These are phyloP conservation scores for Camelina sativa DNA, from an alignment of 345 rosid species.

Conservation along the genomic window DNA sequence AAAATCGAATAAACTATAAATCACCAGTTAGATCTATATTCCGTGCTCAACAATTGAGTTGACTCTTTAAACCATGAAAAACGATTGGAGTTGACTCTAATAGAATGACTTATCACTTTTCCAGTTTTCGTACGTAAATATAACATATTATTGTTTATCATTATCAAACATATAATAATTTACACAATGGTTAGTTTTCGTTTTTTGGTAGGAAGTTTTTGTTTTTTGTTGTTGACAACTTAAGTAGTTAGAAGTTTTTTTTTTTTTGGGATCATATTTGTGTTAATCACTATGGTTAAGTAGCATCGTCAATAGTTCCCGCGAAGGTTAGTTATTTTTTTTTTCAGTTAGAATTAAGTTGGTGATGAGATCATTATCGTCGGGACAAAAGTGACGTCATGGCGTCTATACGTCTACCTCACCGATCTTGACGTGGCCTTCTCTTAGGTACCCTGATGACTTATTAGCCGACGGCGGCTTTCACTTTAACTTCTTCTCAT, in stretches of 20 bases:
- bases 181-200: background rate
- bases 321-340: background rate
- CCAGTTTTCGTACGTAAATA: background rate
- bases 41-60: background rate
- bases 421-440: slow-evolving; percentile 32
- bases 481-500: slow-evolving; percentile 1
- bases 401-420: slow-evolving; percentile 43
- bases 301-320: slow-evolving; percentile 7
- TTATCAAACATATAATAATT: background rate
- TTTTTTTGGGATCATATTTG: background rate
- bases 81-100: background rate
- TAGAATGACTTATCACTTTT: background rate
- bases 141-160: background rate
- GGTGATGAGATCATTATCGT: slow-evolving; percentile 37
- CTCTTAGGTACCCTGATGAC: slow-evolving; percentile 22
- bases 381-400: slow-evolving; percentile 40
- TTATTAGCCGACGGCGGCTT: slow-evolving; percentile 42
- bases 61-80: too few relatives aligned
- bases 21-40: background rate
- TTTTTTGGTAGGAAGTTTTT: too few relatives aligned
- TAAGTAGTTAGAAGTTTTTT: background rate
- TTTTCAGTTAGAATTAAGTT: background rate
- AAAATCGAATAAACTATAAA: background rate
- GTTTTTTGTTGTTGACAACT: background rate
- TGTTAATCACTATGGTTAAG: background rate